A percentile compares a stretch with the other conserved stretches of the same genome.
Conservation (phyloP, 169 alveolate species). For the Plasmodium knowlesi region DNA sequence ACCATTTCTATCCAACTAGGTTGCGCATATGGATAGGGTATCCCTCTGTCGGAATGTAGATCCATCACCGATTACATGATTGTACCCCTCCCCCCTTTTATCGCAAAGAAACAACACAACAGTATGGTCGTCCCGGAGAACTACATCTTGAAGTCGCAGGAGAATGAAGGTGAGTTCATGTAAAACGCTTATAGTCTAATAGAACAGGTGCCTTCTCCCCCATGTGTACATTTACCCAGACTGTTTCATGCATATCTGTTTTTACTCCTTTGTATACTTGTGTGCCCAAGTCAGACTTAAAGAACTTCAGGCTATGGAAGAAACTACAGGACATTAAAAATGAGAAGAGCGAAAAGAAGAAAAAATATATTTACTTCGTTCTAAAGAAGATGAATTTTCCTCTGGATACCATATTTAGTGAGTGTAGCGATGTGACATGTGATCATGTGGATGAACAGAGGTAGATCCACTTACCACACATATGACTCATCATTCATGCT, state of each 20-base stretch:
- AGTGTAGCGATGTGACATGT: background rate
- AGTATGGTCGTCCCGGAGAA: conserved; percentile 45
- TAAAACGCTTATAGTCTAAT: background rate
- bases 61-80: background rate
- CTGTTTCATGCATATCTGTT: background rate
- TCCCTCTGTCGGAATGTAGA: background rate
- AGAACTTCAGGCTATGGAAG: conserved; percentile 62
- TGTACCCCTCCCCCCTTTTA: background rate
- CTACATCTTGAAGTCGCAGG: conserved; percentile 34
- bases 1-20: background rate
- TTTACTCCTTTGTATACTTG: background rate
- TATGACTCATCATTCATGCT: background rate
- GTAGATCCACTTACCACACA: background rate
- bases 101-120: conserved; percentile 36
- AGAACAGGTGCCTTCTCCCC: background rate
- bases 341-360: conserved; percentile 66
- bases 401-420: conserved; percentile 39
- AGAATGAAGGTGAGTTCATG: conserved; percentile 37
- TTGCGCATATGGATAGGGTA: background rate
- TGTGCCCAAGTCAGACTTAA: conserved; percentile 7
- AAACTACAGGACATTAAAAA: conserved; percentile 58
- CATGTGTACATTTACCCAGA: background rate
- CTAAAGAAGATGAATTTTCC: conserved; percentile 64
- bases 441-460: background rate
- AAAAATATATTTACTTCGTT: conserved; percentile 33